Evolutionary conservation across 495 filamentous ascomycete species (phyloP), one percentile per base, ranked within the genome.

Genomic region (Lasiosphaeria ovina): DNA sequence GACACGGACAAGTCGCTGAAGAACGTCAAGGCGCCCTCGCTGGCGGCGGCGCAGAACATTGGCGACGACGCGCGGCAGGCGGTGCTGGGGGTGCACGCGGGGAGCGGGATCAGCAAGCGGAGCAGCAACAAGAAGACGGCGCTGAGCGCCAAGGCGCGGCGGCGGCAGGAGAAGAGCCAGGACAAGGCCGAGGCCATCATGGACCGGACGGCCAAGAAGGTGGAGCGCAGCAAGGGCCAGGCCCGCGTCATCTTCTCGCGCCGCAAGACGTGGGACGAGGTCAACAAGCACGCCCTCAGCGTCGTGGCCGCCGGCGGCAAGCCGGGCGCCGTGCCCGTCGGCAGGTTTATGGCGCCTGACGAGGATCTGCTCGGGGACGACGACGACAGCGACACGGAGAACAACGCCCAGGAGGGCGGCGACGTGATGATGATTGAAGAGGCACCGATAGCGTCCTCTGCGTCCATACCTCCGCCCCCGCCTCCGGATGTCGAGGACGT

Each of bases 1-100:
- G 77, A 92, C 69, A 78, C 85, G 61, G 89, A 92, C 76, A 90
- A 91, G 75, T 91, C 89, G 3, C 74, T 93, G 42, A 86, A 85
- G 63, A 70, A 82, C 54, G 76, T 83, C 51, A 81, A 83, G 50
- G 79, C 83, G 10, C 83, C 87, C 1, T 51, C 77, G 24, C 24
- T 24, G 24, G 24, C 24, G 24, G 24, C 24, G 24, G 24, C 24
- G 24, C 24, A 24, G 32, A 77, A 83, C 36, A 77, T 40, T n/a
- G 77, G 80, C 3, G 70, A 75, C 40, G 67, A 76, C 57, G 61
- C 78, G 45, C 82, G 82, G 6, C 81, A 87, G 36, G 83, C 85
- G 4, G 74, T 90, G 53, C 81, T 92, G 32, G 76, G 83, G 0
- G 76, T 79, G n/a, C 81, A 80, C 57, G 80, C 75, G 58, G 79